Percentiles rank a stretch among this genome's conserved stretches.
phyloP scores from a whole-genome alignment of 2,329 filamentous ascomycete genomes.

The Colletotrichum destructivum region DNA sequence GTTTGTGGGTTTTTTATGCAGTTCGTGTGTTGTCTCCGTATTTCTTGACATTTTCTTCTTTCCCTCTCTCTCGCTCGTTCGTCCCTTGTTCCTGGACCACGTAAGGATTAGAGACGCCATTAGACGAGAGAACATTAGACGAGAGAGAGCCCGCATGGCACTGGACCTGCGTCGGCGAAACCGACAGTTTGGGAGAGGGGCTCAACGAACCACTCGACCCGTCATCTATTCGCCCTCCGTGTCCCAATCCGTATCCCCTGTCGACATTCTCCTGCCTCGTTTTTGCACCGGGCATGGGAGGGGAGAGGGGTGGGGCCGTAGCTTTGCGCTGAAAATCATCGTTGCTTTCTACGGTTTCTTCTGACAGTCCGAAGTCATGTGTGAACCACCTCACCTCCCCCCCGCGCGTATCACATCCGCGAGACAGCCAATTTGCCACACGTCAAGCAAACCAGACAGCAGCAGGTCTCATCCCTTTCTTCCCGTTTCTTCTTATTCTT shows the following conservation, averaged over 20 bases:
- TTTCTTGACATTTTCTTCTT: background rate
- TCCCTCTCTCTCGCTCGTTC: background rate
- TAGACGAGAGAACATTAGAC: background rate
- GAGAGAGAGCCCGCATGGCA: background rate
- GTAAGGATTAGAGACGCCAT: background rate
- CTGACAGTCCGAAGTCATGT: background rate
- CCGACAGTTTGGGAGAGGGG: slow-evolving; percentile 15
- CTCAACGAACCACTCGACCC: background rate
- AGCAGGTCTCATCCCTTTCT: background rate
- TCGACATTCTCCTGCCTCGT: background rate
- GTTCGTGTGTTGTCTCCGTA: background rate
- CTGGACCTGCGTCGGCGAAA: slow-evolving; percentile 24
- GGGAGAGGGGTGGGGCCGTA: too few relatives aligned
- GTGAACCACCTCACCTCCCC: background rate
- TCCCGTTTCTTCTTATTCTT: background rate
- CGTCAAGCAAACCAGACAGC: slow-evolving; percentile 16
- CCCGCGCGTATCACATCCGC: slow-evolving; percentile 1
- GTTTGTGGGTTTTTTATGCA: too few relatives aligned
- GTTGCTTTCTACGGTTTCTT: background rate
- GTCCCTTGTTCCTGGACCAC: slow-evolving; percentile 1
- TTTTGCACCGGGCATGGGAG: too few relatives aligned
- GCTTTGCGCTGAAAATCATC: background rate
- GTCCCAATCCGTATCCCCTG: slow-evolving; percentile 10
- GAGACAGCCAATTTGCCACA: slow-evolving; percentile 32
- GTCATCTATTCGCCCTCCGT: background rate